These are phyloP conservation scores for Anisodus tanguticus DNA, from an alignment of 257 asterid species.

Conservation along the genomic window DNA sequence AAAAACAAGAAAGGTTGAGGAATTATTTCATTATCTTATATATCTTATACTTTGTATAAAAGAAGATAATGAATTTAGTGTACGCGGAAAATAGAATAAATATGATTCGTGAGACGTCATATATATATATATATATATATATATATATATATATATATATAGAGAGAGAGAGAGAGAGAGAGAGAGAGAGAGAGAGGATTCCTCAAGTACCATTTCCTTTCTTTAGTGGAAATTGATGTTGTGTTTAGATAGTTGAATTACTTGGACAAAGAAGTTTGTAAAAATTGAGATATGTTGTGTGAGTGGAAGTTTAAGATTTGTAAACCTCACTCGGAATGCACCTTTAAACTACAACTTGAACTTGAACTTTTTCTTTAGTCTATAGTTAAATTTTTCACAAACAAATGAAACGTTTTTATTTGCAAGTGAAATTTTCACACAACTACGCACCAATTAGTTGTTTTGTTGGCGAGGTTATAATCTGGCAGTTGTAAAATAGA, in stretches of 20 bases:
- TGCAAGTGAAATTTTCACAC: neutral
- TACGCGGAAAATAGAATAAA: neutral
- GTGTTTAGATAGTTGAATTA: neutral
- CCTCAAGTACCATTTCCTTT: no score
- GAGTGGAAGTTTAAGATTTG: neutral
- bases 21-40: neutral
- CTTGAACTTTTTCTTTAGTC: neutral
- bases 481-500: neutral
- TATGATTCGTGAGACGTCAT: no score
- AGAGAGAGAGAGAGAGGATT: no score
- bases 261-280: neutral
- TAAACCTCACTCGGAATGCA: neutral
- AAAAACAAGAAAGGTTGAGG: neutral
- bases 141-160: no score
- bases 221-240: no score
- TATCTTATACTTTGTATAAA: neutral
- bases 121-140: no score
- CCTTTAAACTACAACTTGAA: neutral
- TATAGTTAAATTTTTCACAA: neutral
- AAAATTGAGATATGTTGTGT: neutral
- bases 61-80: neutral
- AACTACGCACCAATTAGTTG: neutral
- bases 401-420: neutral
- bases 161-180: no score
- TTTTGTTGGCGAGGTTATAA: neutral